Evolutionary conservation across 1,139 yeast species (phyloP), one percentile per base, ranked within the genome.

Genomic region (Pichia sp.): DNA sequence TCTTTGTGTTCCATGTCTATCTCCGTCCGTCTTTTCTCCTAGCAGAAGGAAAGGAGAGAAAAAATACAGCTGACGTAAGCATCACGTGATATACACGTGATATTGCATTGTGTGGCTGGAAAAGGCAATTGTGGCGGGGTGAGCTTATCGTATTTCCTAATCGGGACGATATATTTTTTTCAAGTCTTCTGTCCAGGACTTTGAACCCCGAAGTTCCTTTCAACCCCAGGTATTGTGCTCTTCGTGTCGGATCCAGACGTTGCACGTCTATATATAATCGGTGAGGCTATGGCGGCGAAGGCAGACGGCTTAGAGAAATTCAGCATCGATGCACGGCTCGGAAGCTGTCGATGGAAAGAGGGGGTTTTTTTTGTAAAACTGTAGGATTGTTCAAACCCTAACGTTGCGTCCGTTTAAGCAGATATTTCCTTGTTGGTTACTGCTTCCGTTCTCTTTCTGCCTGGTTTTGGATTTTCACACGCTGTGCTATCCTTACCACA

Each of bases 121-220:
- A 26, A 5, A 13, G 45, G 50, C 36, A 48, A 48, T 29, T 48
- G 50, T 48, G 50, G 50, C 50, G 45, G 19, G 23, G 10, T 5
- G 11, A 16, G 15, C 50, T 48, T 48, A 48, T 48, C 50, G 6
- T 41, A 8, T 10, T 40, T 40, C 40, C 49, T 15, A 8, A 13
- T 46, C 34, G 10, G 15, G 41, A 13, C n/a, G 40, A 15, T 31
- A 7, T 31, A 13, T 16, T 45, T 45, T 45, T 42, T 23, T 42
- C 31, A 42, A 30, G 31, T 42, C 45, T 23, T 42, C 31, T 7
- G 15, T 15, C 8, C 26, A 23, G 29, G 13, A 42, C 44, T 42
- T 19, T 42, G 29, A 42, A 42, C 45, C 45, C 45, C 31, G 41
- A 36, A 15, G 41, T 36, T 36, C 16, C 41, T 36, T 36, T 6